phyloP scores from a whole-genome alignment of 768 basidiomycete species.

The Phlebiopsis gigantea region DNA sequence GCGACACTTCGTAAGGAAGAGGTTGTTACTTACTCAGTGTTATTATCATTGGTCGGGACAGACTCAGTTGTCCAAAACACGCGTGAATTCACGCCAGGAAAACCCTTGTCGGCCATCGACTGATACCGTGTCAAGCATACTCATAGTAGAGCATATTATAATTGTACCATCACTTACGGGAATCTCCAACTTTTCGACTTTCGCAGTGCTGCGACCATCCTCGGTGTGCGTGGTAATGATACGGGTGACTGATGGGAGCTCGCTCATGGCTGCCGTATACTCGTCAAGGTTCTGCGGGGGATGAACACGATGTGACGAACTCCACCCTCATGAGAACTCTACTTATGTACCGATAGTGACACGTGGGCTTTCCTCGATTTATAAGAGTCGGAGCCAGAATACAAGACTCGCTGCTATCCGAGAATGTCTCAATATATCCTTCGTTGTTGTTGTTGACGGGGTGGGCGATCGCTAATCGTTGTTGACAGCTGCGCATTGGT shows the following conservation, averaged over 20 bases:
- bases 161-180: slow-evolving; percentile 22
- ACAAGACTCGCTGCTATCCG: too few species aligned
- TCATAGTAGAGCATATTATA: slow-evolving; percentile 7
- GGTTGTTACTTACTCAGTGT: slow-evolving; percentile 31
- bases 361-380: too few species aligned
- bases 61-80: slow-evolving; percentile 47
- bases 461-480: too few species aligned
- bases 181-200: slow-evolving; percentile 28
- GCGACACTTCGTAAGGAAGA: not conserved
- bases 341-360: too few species aligned
- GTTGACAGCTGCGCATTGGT: too few species aligned
- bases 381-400: too few species aligned
- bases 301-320: too few species aligned
- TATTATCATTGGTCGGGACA: slow-evolving; percentile 52
- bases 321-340: too few species aligned
- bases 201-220: slow-evolving; percentile 36
- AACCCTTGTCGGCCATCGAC: slow-evolving; percentile 4
- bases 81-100: slow-evolving; percentile 28
- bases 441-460: too few species aligned
- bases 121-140: not conserved
- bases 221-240: slow-evolving; percentile 47
- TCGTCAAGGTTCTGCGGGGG: too few species aligned
- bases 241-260: slow-evolving; percentile 38
- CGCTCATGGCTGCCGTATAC: slow-evolving; percentile 12
- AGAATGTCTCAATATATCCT: too few species aligned